Conservation (phyloP, 2,329 filamentous ascomycete species). For the Ophiognomonia clavigignenti-juglandacearum region DNA sequence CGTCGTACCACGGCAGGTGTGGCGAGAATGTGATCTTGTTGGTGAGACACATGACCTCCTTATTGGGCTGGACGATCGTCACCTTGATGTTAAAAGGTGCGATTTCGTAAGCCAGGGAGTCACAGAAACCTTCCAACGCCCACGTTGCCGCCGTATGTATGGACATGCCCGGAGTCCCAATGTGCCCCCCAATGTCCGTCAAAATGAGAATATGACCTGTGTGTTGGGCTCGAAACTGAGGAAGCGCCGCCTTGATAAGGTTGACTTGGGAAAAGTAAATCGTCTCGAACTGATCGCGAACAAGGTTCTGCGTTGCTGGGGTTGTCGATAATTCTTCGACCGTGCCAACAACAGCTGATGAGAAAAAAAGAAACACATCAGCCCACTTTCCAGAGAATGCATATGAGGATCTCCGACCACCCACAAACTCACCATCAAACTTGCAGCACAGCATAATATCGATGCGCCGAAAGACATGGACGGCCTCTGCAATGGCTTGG, state of each 20-base stretch:
- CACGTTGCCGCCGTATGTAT: constrained; percentile 91
- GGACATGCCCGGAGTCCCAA: constrained; percentile 85
- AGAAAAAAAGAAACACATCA: not conserved
- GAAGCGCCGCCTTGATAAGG: constrained; percentile 84
- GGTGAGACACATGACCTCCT: constrained; percentile 83
- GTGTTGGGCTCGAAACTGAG: constrained; percentile 71
- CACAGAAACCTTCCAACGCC: constrained; percentile 94
- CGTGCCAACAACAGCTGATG: constrained; percentile 74
- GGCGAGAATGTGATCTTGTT: constrained; percentile 84
- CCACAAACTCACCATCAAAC: constrained; percentile 61
- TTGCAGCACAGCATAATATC: constrained; percentile 90
- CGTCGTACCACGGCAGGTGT: constrained; percentile 60
- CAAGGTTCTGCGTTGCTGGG: constrained; percentile 67
- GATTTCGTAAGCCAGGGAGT: constrained; percentile 92
- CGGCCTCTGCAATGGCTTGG: constrained; percentile 80
- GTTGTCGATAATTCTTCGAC: constrained; percentile 83
- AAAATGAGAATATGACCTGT: constrained; percentile 88
- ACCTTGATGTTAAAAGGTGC: constrained; percentile 96
- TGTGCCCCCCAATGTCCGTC: constrained; percentile 85
- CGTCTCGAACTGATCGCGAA: constrained; percentile 87
- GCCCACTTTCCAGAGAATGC: not conserved
- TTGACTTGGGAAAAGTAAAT: constrained; percentile 97
- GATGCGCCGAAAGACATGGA: constrained; percentile 77
- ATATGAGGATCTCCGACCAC: not conserved
- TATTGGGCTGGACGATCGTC: constrained; percentile 91